Base-by-base conservation (phyloP, 179 eudicot genomes). In the Silene noctiflora region DNA sequence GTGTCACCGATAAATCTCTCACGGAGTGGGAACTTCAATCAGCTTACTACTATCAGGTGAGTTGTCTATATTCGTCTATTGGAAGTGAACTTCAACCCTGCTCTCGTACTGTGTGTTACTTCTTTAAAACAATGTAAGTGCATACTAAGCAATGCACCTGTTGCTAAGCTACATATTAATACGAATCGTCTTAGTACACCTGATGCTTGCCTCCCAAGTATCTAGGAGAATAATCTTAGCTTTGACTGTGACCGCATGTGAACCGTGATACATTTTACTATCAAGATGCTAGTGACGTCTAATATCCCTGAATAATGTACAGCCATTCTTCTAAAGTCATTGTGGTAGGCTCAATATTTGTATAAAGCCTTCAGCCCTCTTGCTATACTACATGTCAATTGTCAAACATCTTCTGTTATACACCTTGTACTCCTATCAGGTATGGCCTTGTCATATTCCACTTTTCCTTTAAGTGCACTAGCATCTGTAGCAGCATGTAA, bases 21-120 rank as follows among this genome's bases (percentile, higher is more conserved):
- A 89, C 89, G 71, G 97, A 96, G 80, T 89, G 87, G 96, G 99
- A 96, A 77, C 83, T 85, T 73, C 78, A 84, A 73, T 89, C 99
- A 75, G 92, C 94, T 73, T 89, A 89, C 75, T 96, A 96, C 76
- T 96, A 90, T 81, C 96, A 93, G 98, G 99, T 89, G 59, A 70
- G 63, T 51, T 22, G 42, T 71, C 58, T 76, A 66, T 46, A 16
- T 78, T 59, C 33, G 29, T 53, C 19, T 69, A 29, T 55, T 27
- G 33, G 60, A 69, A 35, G 29, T 24, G 14, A 31, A 22, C 42
- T 24, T 51, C 63, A 27, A 27, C 22, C 7, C 62, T 71, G 42
- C 16, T 53, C 61, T 44, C 25, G 39, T 39, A 60, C 20, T 21
- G 71, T 1, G n/a, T 70, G 17, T 12, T 16, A 24, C 9, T 64